Percentiles rank a stretch among this genome's conserved stretches.
These are phyloP conservation scores for Marasmius tenuissimus DNA, from an alignment of 1,284 basidiomycete species.

Conservation along the genomic window DNA sequence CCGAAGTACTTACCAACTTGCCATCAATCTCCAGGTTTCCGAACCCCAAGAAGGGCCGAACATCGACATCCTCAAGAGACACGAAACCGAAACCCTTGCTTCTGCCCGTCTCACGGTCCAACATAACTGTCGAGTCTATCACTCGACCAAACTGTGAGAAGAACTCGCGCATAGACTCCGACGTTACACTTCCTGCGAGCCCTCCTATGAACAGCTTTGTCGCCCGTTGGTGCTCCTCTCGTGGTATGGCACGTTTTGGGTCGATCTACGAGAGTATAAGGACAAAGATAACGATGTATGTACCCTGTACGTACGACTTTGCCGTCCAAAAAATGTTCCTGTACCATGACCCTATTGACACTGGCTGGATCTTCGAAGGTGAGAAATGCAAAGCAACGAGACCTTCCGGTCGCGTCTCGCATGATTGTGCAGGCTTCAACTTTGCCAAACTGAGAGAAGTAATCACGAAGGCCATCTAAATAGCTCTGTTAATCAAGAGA, in stretches of 20 bases:
- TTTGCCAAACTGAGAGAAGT: conserved; percentile 89
- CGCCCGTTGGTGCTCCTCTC: conserved; percentile 89
- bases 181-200: conserved; percentile 88
- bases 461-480: conserved; percentile 78
- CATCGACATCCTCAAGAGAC: conserved; percentile 89
- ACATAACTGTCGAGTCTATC: conserved; percentile 97
- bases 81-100: conserved; percentile 99
- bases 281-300: not conserved
- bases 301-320: conserved; percentile 72
- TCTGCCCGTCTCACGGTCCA: conserved; percentile 93
- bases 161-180: conserved; percentile 90
- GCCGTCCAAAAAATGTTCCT: conserved; percentile 89
- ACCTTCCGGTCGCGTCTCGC: conserved; percentile 91
- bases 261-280: conserved; percentile 75
- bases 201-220: conserved; percentile 97
- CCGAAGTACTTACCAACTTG: conserved; percentile 68
- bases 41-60: conserved; percentile 82
- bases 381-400: conserved; percentile 92
- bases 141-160: conserved; percentile 92
- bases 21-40: conserved; percentile 89
- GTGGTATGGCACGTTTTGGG: conserved; percentile 97
- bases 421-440: conserved; percentile 94
- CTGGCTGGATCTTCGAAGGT: conserved; percentile 87
- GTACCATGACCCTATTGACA: conserved; percentile 88
- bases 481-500: conserved; percentile 33